Evolutionary conservation across 2,329 filamentous ascomycete genomes (phyloP).

Genomic region (Fusarium citri): DNA sequence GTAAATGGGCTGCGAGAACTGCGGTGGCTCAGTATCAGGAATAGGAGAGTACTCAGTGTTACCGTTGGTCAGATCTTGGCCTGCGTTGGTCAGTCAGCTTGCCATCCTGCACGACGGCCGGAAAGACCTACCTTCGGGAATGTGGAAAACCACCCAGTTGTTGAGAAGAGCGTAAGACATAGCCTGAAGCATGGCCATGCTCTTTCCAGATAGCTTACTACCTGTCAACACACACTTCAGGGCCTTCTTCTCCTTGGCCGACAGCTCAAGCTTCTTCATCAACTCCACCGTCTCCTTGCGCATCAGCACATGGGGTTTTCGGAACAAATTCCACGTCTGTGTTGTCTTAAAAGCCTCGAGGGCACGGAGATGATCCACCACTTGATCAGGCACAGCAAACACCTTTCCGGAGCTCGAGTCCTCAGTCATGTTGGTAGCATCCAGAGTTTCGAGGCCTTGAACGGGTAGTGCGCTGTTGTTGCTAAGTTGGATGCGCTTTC

Average conservation of each 20-base stretch:
- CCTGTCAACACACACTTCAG: constrained; percentile 78
- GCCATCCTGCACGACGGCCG: background rate
- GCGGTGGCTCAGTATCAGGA: constrained; percentile 64
- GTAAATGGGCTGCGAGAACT: constrained; percentile 84
- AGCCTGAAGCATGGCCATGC: constrained; percentile 84
- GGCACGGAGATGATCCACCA: constrained; percentile 84
- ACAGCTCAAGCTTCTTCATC: constrained; percentile 69
- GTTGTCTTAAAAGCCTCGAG: constrained; percentile 90
- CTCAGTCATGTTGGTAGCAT: constrained; percentile 64
- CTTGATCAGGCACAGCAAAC: constrained; percentile 72
- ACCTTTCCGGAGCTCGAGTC: constrained; percentile 72
- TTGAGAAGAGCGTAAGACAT: constrained; percentile 84
- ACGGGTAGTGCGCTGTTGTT: constrained; percentile 93
- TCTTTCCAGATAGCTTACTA: constrained; percentile 83
- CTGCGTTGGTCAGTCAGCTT: constrained; percentile 51
- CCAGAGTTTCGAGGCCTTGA: constrained; percentile 72
- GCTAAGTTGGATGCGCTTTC: constrained; percentile 90
- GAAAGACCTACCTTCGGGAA: constrained; percentile 78
- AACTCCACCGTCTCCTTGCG: constrained; percentile 82
- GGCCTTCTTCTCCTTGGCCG: constrained; percentile 64
- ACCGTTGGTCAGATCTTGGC: constrained; percentile 82
- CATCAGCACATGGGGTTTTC: constrained; percentile 81
- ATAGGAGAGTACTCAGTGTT: constrained; percentile 83
- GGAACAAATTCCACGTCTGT: constrained; percentile 89
- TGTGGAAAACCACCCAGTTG: constrained; percentile 87